A percentile compares a stretch with the other conserved stretches of the same genome.
phyloP scores from a whole-genome alignment of 2,329 filamentous ascomycete species.

The Lasiodiplodia sp. region DNA sequence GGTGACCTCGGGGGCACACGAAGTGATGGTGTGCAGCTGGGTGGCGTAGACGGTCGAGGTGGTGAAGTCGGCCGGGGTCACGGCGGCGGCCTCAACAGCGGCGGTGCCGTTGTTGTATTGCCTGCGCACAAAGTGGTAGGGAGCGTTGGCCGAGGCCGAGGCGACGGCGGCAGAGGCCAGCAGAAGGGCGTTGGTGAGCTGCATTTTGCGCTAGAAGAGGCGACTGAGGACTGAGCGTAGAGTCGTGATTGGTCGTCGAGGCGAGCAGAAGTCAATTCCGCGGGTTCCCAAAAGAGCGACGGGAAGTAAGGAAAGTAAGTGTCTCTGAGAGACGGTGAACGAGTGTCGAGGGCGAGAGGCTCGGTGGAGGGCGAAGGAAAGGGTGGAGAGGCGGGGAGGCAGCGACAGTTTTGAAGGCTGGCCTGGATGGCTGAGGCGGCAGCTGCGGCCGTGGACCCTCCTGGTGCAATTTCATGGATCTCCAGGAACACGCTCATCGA shows the following conservation, averaged over 20 bases:
- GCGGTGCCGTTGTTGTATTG: slow-evolving; percentile 29
- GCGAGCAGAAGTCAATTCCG: slow-evolving; percentile 44
- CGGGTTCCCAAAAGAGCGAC: slow-evolving; percentile 47
- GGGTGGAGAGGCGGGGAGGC: slow-evolving; percentile 31
- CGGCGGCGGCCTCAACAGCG: slow-evolving; percentile 24
- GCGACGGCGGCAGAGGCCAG: slow-evolving; percentile 33
- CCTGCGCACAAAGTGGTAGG: slow-evolving; percentile 30
- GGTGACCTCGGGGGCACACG: slow-evolving; percentile 30
- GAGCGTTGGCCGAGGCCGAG: slow-evolving; percentile 40
- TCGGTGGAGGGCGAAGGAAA: slow-evolving; percentile 38
- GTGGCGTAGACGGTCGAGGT: slow-evolving; percentile 32
- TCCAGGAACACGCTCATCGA: slow-evolving; percentile 22
- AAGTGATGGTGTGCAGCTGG: slow-evolving; percentile 28
- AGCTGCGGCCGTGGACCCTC: slow-evolving; percentile 12
- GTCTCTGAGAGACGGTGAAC: slow-evolving; percentile 43
- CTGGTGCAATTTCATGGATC: slow-evolving; percentile 27
- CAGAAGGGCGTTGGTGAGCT: slow-evolving; percentile 34
- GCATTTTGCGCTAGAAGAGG: slow-evolving; percentile 38
- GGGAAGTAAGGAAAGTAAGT: slow-evolving; percentile 44
- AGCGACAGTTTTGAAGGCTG: slow-evolving; percentile 9
- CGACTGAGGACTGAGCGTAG: slow-evolving; percentile 38
- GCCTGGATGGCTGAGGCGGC: background rate
- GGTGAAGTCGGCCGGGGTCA: slow-evolving; percentile 23
- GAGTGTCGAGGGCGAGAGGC: slow-evolving; percentile 41
- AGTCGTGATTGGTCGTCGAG: slow-evolving; percentile 34